phyloP scores from a whole-genome alignment of 192 early-diverging fungal species.

The Mortierella claussenii region DNA sequence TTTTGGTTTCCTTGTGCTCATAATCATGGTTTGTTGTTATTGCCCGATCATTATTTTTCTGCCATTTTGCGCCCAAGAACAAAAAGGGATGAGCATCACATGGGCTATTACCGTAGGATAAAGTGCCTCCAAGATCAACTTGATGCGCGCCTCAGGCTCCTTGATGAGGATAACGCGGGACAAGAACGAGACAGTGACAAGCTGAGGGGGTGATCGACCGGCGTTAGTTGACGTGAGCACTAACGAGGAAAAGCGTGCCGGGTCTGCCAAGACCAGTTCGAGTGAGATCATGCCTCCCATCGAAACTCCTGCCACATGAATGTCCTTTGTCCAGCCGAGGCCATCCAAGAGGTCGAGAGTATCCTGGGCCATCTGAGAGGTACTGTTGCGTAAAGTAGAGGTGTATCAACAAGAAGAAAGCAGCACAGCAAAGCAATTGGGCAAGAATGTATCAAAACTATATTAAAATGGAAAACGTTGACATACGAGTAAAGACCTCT shows the following conservation, averaged over 20 bases:
- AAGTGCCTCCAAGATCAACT: conserved; percentile 35
- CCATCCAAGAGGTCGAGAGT: conserved; percentile 72
- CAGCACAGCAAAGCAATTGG: no score
- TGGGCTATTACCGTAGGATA: conserved; percentile 44
- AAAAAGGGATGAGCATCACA: no score
- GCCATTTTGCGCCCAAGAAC: no score
- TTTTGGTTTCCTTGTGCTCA: no score
- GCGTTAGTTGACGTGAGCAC: conserved; percentile 70
- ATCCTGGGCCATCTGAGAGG: conserved; percentile 84
- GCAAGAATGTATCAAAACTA: background rate
- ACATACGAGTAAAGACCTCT: conserved; percentile 62
- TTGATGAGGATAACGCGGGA: conserved; percentile 34
- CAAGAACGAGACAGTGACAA: conserved; percentile 46
- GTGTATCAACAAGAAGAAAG: background rate
- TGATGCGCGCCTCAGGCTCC: conserved; percentile 22
- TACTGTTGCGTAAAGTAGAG: conserved; percentile 45
- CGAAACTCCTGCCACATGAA: conserved; percentile 85
- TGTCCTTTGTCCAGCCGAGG: conserved; percentile 75
- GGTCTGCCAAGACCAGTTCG: conserved; percentile 70
- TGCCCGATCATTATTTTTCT: no score
- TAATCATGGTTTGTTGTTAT: no score
- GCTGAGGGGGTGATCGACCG: conserved; percentile 51
- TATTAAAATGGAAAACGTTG: background rate
- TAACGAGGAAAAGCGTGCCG: conserved; percentile 67
- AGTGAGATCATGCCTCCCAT: conserved; percentile 91